A percentile compares a stretch with the other conserved stretches of the same genome.
Evolutionary conservation across 2,329 filamentous ascomycete genomes (phyloP).

Genomic region (Massarina eburnea): DNA sequence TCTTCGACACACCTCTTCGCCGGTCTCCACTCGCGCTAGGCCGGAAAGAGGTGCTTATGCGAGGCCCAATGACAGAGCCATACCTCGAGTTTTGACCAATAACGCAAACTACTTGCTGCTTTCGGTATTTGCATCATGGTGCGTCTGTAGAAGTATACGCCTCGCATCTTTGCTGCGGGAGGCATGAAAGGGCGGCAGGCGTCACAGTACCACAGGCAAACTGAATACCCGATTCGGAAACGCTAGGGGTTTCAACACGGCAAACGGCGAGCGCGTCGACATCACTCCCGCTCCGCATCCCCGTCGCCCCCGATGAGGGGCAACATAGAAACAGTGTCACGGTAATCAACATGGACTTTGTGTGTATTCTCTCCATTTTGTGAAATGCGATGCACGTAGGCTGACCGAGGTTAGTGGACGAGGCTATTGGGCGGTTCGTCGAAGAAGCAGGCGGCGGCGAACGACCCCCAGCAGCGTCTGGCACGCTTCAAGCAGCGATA

Average conservation of each 20-base stretch:
- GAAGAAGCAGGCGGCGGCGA: slow-evolving; percentile 53
- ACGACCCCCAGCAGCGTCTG: slow-evolving; percentile 62
- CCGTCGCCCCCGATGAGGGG: slow-evolving; percentile 10
- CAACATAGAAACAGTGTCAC: background rate
- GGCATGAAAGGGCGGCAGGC: too few relatives aligned
- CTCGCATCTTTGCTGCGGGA: too few relatives aligned
- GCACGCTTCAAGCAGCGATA: slow-evolving; percentile 63
- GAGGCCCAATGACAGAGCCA: too few relatives aligned
- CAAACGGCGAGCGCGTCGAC: slow-evolving; percentile 3
- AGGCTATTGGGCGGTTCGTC: slow-evolving; percentile 61
- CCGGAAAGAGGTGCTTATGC: too few relatives aligned
- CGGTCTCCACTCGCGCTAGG: too few relatives aligned
- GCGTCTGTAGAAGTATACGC: too few relatives aligned
- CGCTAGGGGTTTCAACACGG: background rate
- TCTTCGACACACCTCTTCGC: too few relatives aligned
- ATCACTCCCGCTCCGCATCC: slow-evolving; percentile 2
- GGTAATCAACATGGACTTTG: slow-evolving; percentile 15
- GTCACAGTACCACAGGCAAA: too few relatives aligned
- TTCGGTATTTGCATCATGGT: too few relatives aligned
- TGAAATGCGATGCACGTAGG: background rate
- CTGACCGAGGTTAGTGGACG: slow-evolving; percentile 54
- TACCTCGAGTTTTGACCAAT: too few relatives aligned
- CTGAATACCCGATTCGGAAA: slow-evolving; percentile 2
- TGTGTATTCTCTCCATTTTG: slow-evolving; percentile 3
- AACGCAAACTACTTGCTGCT: too few relatives aligned